A percentile compares a stretch with the other conserved stretches of the same genome.
Evolutionary conservation across 2,329 filamentous ascomycete genomes (phyloP).

Genomic region (Colletotrichum sp.): DNA sequence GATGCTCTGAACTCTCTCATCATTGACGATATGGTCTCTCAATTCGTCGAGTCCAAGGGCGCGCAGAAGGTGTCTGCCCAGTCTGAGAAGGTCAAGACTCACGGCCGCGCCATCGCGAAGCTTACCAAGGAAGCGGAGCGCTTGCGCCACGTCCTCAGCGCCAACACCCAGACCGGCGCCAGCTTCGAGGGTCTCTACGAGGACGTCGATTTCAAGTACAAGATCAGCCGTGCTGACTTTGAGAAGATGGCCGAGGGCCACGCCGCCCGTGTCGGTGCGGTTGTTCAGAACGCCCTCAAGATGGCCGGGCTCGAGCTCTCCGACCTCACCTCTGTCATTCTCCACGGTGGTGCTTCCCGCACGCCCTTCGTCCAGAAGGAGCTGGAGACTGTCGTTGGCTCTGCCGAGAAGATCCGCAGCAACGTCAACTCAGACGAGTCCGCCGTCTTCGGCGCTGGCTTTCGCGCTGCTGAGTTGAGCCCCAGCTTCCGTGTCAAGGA

Average conservation of each 20-base stretch:
- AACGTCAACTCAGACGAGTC: conserved; percentile 98
- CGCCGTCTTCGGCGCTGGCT: conserved; percentile 93
- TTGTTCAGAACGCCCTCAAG: conserved; percentile 76
- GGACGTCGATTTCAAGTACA: conserved; percentile 92
- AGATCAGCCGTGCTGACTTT: conserved; percentile 79
- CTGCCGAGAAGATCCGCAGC: conserved; percentile 79
- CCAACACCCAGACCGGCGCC: conserved; percentile 81
- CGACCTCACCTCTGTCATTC: conserved; percentile 88
- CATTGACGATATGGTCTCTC: conserved; percentile 83
- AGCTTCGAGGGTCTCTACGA: conserved; percentile 91
- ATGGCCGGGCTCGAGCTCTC: conserved; percentile 73
- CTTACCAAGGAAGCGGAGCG: conserved; percentile 93
- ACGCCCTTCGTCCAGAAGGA: conserved; percentile 94
- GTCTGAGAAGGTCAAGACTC: conserved; percentile 67
- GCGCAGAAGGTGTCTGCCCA: conserved; percentile 70
- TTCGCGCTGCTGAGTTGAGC: conserved; percentile 90
- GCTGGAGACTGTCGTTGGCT: conserved; percentile 77
- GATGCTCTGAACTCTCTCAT: conserved; percentile 89
- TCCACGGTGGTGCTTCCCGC: conserved; percentile 88
- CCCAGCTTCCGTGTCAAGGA: conserved; percentile 98
- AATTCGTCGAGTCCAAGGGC: conserved; percentile 75
- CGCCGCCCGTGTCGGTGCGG: conserved; percentile 69
- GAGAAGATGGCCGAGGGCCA: conserved; percentile 77
- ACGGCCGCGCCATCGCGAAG: conserved; percentile 87
- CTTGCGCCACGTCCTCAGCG: conserved; percentile 87